A percentile compares a stretch with the other conserved stretches of the same genome.
phyloP scores from a whole-genome alignment of 257 asterid species.

The Petrea volubilis region DNA sequence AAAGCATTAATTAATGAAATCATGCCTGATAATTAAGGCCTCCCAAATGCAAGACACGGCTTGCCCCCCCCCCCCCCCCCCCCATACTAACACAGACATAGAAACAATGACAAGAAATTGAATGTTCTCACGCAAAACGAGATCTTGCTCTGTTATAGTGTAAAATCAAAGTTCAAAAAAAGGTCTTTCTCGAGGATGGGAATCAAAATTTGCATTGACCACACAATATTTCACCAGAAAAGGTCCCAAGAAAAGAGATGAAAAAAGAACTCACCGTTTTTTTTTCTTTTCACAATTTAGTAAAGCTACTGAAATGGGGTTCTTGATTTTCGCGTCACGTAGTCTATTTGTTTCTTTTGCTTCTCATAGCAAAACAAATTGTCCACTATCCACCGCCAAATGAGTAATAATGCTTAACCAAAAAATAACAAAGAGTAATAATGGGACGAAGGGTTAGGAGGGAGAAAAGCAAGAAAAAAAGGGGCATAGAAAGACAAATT shows the following conservation, averaged over 20 bases:
- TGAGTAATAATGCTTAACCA: too few relatives aligned
- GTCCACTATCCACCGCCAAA: neutral
- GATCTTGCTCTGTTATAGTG: neutral
- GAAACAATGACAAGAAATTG: neutral
- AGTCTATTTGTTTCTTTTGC: too few relatives aligned
- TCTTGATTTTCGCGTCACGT: slow-evolving; percentile 8
- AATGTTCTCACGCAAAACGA: neutral
- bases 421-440: too few relatives aligned
- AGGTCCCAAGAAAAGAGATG: neutral
- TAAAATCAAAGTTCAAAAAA: neutral
- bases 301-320: neutral
- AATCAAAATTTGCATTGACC: neutral
- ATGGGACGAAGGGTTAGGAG: neutral
- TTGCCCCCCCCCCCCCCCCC: neutral
- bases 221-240: neutral
- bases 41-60: neutral
- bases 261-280: too few relatives aligned
- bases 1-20: neutral
- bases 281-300: too few relatives aligned
- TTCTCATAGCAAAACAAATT: too few relatives aligned
- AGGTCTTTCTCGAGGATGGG: neutral
- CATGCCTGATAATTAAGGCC: neutral
- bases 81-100: neutral
- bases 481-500: neutral
- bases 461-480: neutral